Evolutionary conservation across 139 green algal species (phyloP).

Genomic region (Desmodesmus armatus): DNA sequence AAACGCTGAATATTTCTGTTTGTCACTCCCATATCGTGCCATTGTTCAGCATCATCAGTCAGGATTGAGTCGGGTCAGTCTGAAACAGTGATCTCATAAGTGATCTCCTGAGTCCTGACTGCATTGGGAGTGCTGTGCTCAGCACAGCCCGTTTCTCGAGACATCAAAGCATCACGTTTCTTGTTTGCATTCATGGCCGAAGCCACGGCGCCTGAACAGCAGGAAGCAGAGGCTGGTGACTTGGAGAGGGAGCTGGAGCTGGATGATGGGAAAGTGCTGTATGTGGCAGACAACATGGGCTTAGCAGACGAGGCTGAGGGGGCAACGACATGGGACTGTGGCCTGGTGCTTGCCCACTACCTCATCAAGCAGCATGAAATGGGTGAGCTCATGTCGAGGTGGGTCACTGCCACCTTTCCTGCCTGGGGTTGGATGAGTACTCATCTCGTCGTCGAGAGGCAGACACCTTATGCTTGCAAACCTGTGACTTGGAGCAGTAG

Average conservation of each 20-base stretch:
- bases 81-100: too few relatives aligned
- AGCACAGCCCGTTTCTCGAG: background rate
- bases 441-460: too few relatives aligned
- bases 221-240: background rate
- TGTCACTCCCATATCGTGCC: too few relatives aligned
- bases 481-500: too few relatives aligned
- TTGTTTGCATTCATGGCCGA: background rate
- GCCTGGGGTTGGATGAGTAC: background rate
- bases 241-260: background rate
- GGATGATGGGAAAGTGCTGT: too few relatives aligned
- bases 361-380: slow-evolving; percentile 26
- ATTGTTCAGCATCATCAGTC: too few relatives aligned
- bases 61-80: too few relatives aligned
- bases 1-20: too few relatives aligned
- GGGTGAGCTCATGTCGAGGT: background rate
- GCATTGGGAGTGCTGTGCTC: too few relatives aligned
- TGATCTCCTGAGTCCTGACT: too few relatives aligned
- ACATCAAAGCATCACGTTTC: background rate
- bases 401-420: background rate
- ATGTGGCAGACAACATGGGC: background rate
- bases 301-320: background rate
- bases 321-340: slow-evolving; percentile 10
- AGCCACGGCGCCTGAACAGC: background rate
- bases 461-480: too few relatives aligned
- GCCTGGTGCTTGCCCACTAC: slow-evolving; percentile 9